These are phyloP conservation scores for Magnaporthales sp. DNA, from an alignment of 2,329 filamentous ascomycete species.

Conservation along the genomic window DNA sequence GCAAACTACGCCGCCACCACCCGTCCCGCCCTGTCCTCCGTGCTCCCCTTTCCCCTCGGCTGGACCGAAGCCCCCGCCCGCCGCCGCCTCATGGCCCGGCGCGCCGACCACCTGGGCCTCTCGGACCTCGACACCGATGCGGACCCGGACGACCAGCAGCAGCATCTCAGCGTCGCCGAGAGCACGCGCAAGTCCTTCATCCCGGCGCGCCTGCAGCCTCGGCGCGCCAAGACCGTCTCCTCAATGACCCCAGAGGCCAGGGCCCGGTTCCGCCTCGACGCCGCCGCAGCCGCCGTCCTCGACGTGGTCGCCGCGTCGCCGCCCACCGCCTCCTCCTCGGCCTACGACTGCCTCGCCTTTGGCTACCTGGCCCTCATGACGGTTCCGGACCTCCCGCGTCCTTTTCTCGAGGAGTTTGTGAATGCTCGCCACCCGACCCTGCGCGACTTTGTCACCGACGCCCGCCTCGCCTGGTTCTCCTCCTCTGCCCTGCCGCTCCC, in stretches of 20 bases:
- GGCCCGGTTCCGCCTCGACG: constrained; percentile 63
- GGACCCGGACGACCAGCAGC: constrained; percentile 12
- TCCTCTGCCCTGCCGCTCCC: background rate
- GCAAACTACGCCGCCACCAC: constrained; percentile 76
- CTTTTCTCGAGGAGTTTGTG: constrained; percentile 21
- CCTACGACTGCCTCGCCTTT: constrained; percentile 70
- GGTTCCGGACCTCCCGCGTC: constrained; percentile 22
- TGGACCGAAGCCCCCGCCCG: constrained; percentile 74
- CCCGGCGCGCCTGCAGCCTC: constrained; percentile 35
- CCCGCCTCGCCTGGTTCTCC: constrained; percentile 8
- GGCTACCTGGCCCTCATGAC: constrained; percentile 74
- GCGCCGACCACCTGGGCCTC: constrained; percentile 63
- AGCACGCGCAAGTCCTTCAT: constrained; percentile 18
- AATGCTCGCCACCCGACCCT: constrained; percentile 9
- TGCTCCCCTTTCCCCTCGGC: constrained; percentile 80
- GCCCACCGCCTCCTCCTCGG: constrained; percentile 31
- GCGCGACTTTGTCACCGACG: constrained; percentile 10
- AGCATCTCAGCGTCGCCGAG: constrained; percentile 14
- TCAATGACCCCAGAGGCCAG: constrained; percentile 61
- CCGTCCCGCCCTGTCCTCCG: constrained; percentile 67
- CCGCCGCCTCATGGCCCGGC: constrained; percentile 59
- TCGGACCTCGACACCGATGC: constrained; percentile 54
- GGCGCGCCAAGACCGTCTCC: constrained; percentile 38
- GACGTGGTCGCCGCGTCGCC: constrained; percentile 33
- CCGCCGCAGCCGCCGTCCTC: constrained; percentile 62